Base-by-base conservation (phyloP, 352 stramenopile species). In the Pythium aristosporum region DNA sequence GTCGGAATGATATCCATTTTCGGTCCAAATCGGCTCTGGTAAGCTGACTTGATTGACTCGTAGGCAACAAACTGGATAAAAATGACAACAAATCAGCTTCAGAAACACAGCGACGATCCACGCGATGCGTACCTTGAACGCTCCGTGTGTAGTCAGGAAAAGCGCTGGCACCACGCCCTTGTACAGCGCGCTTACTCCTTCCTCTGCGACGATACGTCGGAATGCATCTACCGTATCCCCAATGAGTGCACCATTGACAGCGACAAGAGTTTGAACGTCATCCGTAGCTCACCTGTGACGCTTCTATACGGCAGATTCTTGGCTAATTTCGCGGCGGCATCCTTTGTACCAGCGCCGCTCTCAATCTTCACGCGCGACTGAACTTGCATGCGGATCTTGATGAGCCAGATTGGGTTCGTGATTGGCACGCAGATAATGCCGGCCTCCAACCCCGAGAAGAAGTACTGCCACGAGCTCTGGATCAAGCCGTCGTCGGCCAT, bases 391-490 rank as follows among this genome's bases (percentile, higher is more conserved):
- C 97, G 83, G 30, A 97, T 98, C 75, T 99, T 99, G 63, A 99
- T 91, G 34, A 99, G 82, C 97, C 97, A 99, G 39, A 99, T 90
- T 18, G 97, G 97, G 83, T 99, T 99, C 30, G 97, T 99, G 25
- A 98, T 70, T 6, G 95, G 86, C 42, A 99, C 96, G 72, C 98
- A 98, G 53, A 98, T 87, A 55, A 85, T 69, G 21, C 85, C 85
- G 0, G 85, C 85, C 68, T 94, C 83, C 25, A 94, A 80, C 15
- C 75, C 85, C 13, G 85, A 89, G 64, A 89, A 88, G 61, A 94
- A 94, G 57, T 92, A 84, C 64, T 91, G 81, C 79, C 81, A 91
- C 46, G 79, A 91, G 54, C 82, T 81, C 52, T 89, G 85, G 59
- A 91, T 88, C 56, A 79, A 69, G 12, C 81, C 81, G 50, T 85